Evolutionary conservation across 164 flowering plant genomes (phyloP).

Genomic region (Akebia trifoliata): DNA sequence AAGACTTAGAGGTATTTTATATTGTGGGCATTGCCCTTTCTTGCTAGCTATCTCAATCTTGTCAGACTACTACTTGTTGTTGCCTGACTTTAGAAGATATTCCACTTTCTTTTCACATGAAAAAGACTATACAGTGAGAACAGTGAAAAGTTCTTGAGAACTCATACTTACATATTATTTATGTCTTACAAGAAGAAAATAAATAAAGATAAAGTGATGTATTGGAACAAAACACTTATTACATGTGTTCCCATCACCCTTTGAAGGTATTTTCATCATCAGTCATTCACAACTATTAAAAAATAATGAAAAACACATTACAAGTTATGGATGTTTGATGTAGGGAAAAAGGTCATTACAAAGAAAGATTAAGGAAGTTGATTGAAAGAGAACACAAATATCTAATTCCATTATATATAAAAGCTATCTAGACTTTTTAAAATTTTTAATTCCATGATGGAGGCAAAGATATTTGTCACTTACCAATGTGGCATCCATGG

Average conservation of each 20-base stretch:
- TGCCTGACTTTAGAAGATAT: slow-evolving; percentile 3
- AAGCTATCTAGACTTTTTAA: background rate
- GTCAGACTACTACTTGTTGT: background rate
- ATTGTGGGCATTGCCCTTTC: no score
- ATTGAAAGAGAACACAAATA: slow-evolving; percentile 12
- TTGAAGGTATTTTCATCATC: slow-evolving; percentile 3
- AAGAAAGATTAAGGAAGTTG: slow-evolving; percentile 17
- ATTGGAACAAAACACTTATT: no score
- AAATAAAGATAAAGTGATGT: background rate
- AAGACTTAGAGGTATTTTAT: no score
- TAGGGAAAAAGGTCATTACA: slow-evolving; percentile 10
- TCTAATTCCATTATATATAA: slow-evolving; percentile 7
- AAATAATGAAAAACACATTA: background rate
- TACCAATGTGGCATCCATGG: background rate
- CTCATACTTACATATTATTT: background rate
- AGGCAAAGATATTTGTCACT: background rate
- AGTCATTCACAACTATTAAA: slow-evolving; percentile 7
- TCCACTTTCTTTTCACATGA: slow-evolving; percentile 15
- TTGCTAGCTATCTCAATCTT: slow-evolving; percentile 11
- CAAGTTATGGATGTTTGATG: slow-evolving; percentile 7
- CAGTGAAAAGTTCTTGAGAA: slow-evolving; percentile 8
- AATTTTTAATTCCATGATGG: background rate
- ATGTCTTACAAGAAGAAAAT: background rate
- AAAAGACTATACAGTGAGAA: slow-evolving; percentile 8
- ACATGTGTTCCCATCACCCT: slow-evolving; percentile 4